Percentiles rank a stretch among this genome's conserved stretches.
Conservation (phyloP, 352 stramenopile genomes). For the Globisporangium rhizosaccharum region DNA sequence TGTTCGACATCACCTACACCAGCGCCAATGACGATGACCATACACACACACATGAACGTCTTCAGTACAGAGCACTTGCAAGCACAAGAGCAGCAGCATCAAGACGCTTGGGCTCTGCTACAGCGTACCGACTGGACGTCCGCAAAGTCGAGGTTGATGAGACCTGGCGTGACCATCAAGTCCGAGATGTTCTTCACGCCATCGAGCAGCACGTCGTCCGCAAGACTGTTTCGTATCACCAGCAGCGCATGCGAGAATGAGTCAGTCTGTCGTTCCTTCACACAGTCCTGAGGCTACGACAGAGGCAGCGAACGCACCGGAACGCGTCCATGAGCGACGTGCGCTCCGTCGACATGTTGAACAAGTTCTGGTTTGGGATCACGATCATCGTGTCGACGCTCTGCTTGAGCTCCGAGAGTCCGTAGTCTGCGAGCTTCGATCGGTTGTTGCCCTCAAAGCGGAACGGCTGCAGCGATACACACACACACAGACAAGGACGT, state of each 20-base stretch:
- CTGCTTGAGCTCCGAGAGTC: conserved; percentile 71
- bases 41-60: neutral
- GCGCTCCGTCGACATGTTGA: conserved; percentile 84
- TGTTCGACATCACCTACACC: conserved; percentile 76
- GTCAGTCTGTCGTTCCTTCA: neutral
- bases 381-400: conserved; percentile 87
- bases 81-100: neutral
- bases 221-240: conserved; percentile 34
- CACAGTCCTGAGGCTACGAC: neutral
- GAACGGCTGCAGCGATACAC: conserved; percentile 46
- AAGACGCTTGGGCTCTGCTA: too few relatives aligned
- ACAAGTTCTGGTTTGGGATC: conserved; percentile 87
- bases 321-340: conserved; percentile 88
- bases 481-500: neutral
- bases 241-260: neutral
- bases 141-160: conserved; percentile 87
- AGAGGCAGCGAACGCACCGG: conserved; percentile 26
- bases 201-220: conserved; percentile 80
- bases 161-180: conserved; percentile 84
- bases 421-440: conserved; percentile 71
- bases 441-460: conserved; percentile 82
- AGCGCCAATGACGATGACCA: neutral
- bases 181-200: conserved; percentile 88
- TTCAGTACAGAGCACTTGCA: too few relatives aligned
- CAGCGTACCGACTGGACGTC: conserved; percentile 72